phyloP scores from a whole-genome alignment of 2,329 filamentous ascomycete species.

The Onygenales sp. region DNA sequence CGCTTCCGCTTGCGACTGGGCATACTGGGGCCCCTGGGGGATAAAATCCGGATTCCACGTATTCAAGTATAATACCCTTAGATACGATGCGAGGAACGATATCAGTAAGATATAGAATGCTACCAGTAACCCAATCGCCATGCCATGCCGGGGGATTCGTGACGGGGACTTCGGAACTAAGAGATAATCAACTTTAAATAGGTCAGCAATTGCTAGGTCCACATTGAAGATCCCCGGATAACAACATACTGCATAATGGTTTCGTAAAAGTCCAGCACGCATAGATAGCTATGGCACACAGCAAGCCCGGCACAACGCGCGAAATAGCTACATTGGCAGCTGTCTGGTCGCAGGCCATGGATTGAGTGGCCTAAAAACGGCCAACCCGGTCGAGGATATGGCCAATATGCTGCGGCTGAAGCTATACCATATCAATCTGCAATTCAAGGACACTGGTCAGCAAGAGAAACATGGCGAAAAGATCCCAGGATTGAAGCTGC shows the following conservation, averaged over 20 bases:
- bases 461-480: not conserved
- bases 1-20: conserved; percentile 17
- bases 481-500: too few species aligned
- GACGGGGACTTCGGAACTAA: conserved; percentile 39
- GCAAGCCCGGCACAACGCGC: conserved; percentile 59
- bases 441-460: not conserved
- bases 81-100: conserved; percentile 57
- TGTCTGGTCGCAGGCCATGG: conserved; percentile 29
- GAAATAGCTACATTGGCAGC: conserved; percentile 50
- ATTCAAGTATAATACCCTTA: conserved; percentile 61
- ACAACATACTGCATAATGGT: conserved; percentile 55
- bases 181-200: conserved; percentile 58
- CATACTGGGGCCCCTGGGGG: conserved; percentile 47
- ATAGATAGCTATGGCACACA: conserved; percentile 58
- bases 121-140: conserved; percentile 60
- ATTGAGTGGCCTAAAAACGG: conserved; percentile 5
- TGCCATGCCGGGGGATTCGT: conserved; percentile 36
- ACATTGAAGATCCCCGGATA: not conserved
- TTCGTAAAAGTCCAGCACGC: conserved; percentile 62
- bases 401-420: not conserved
- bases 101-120: conserved; percentile 65
- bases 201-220: not conserved
- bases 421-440: not conserved
- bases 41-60: conserved; percentile 64
- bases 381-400: not conserved